Evolutionary conservation across 2,329 filamentous ascomycete genomes (phyloP), one percentile per base, ranked within the genome.

Genomic region (Stagonosporopsis cucurbitacearum): DNA sequence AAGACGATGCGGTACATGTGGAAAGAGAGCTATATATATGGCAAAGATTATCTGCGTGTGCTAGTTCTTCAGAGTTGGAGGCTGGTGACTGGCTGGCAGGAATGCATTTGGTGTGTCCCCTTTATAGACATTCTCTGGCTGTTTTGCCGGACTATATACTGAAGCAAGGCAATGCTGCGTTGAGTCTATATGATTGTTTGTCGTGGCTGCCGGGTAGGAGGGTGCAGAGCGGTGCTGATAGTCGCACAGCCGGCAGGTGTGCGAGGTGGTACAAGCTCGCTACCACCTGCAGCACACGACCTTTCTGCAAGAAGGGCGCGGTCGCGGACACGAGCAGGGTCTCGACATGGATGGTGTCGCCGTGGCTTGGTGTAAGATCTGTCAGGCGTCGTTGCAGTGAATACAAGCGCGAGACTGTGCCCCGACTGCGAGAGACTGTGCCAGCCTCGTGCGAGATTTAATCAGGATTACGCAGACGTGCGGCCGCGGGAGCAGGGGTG

Each of bases 231-330:
- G 47, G 26, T 39, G 26, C 6, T 40, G 30, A 28, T 33, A 39
- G 61, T 66, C 51, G 50, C 36, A 63, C 59, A 22, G 26, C 33
- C 26, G 43, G 17, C 13, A 17, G 40, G 49, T 45, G 52, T 54
- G 32, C 25, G 44, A 41, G 49, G 64, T 66, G 28, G 47, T 57
- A 68, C 63, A 37, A n/a, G 12, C 13, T 36, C 32, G 50, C 54
- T 43, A 46, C 30, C 23, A 26, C 28, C 53, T 62, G 64, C 58
- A 60, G 51, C 53, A 64, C 64, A 53, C 58, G 58, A 62, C 60
- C 44, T 57, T 57, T 9, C 64, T 63, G 56, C 53, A 54, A 58
- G 45, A 36, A 60, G 56, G 54, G 19, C 26, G 32, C 35, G 17
- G 28, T 20, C 3, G 45, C 42, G 51, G 50, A 47, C 41, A 47